Percentiles rank a stretch among this genome's conserved stretches.
Evolutionary conservation across 148 eudicot genomes (phyloP).

Genomic region (Pharnaceum exiguum): DNA sequence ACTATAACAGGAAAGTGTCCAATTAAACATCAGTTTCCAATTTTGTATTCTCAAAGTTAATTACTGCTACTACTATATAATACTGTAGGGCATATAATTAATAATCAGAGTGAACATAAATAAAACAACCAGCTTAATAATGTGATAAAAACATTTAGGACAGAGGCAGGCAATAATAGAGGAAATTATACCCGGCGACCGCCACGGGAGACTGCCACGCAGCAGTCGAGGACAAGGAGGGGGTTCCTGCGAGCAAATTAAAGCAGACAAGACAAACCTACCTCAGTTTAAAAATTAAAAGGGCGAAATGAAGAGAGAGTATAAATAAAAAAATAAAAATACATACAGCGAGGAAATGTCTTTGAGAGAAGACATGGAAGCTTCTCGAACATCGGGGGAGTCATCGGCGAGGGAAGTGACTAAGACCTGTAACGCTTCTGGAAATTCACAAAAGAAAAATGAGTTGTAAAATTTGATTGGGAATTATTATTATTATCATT

Average conservation of each 20-base stretch:
- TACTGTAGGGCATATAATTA: too few relatives aligned
- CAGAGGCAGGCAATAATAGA: neutral
- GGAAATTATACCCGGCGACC: conserved; percentile 71
- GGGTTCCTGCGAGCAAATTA: conserved; percentile 57
- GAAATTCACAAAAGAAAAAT: neutral
- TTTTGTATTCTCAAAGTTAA: too few relatives aligned
- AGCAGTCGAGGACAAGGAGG: conserved; percentile 90
- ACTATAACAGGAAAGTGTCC: too few relatives aligned
- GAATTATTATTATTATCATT: too few relatives aligned
- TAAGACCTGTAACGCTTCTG: conserved; percentile 88
- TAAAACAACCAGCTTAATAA: too few relatives aligned
- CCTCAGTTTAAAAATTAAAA: neutral
- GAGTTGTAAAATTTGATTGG: neutral
- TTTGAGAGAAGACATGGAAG: conserved; percentile 79
- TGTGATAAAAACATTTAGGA: neutral
- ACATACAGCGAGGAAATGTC: conserved; percentile 67
- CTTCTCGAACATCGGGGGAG: conserved; percentile 67
- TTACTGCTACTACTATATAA: too few relatives aligned
- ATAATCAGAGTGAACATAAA: too few relatives aligned
- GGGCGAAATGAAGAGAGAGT: neutral
- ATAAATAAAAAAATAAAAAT: conserved; percentile 11
- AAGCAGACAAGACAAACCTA: neutral
- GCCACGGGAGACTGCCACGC: conserved; percentile 78
- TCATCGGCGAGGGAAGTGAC: conserved; percentile 79
- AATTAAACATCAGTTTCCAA: too few relatives aligned